A percentile compares a stretch with the other conserved stretches of the same genome.
These are phyloP conservation scores for Amauroascus verrucosus DNA, from an alignment of 2,329 filamentous ascomycete genomes.

Conservation along the genomic window DNA sequence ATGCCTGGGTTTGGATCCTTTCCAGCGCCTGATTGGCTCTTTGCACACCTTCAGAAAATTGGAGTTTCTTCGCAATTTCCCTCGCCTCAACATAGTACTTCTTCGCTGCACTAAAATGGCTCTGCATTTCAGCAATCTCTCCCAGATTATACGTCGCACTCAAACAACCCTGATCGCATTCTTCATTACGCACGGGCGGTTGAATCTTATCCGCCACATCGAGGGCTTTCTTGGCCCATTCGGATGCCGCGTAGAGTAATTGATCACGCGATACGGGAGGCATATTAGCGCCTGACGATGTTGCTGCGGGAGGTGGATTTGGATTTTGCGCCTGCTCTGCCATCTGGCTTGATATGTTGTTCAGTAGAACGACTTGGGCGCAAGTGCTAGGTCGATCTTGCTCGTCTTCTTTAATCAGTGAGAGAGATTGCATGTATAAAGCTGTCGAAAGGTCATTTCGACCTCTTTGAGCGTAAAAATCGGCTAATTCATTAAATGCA, in stretches of 20 bases:
- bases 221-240: conserved; percentile 72
- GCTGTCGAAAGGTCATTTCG: conserved; percentile 75
- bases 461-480: conserved; percentile 62
- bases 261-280: conserved; percentile 46
- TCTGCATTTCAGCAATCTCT: conserved; percentile 68
- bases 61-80: conserved; percentile 38
- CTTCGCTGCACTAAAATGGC: conserved; percentile 54
- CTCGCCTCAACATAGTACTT: conserved; percentile 60
- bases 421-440: conserved; percentile 74
- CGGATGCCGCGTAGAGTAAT: conserved; percentile 58
- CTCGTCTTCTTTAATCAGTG: conserved; percentile 47
- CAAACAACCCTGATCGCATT: conserved; percentile 76
- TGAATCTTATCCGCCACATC: conserved; percentile 55
- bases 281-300: conserved; percentile 24
- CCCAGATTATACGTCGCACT: conserved; percentile 79
- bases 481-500: conserved; percentile 52
- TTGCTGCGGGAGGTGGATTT: conserved; percentile 27
- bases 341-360: conserved; percentile 49
- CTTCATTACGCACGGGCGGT: conserved; percentile 57
- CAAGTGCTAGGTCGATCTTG: conserved; percentile 44
- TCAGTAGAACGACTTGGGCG: conserved; percentile 61
- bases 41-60: conserved; percentile 26
- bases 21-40: conserved; percentile 26
- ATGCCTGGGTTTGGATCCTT: conserved; percentile 20
- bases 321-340: conserved; percentile 24